A percentile compares a stretch with the other conserved stretches of the same genome.
Conservation (phyloP, 2,329 filamentous ascomycete genomes). For the Zymoseptoria pseudotritici region DNA sequence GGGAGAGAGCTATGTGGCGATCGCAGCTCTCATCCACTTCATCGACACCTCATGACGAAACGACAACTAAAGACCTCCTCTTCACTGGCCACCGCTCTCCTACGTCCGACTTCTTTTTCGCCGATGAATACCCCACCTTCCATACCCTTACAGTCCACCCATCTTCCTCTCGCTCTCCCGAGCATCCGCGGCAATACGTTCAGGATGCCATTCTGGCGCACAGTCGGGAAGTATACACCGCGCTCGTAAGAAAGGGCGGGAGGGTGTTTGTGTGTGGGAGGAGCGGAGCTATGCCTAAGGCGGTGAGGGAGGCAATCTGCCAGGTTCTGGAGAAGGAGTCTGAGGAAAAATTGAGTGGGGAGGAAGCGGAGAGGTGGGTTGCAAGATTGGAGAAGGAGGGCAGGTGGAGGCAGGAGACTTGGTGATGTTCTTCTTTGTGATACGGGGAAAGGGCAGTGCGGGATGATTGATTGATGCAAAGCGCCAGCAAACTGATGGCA, state of each 20-base stretch:
- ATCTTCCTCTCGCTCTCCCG: background rate
- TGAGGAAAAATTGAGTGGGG: constrained; percentile 32
- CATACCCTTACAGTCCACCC: background rate
- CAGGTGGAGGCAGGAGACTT: constrained; percentile 62
- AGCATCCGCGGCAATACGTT: constrained; percentile 56
- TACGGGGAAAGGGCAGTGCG: too few relatives aligned
- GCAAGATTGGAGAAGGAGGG: constrained; percentile 53
- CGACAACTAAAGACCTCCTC: constrained; percentile 44
- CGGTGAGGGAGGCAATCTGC: constrained; percentile 59
- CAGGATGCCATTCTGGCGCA: constrained; percentile 55
- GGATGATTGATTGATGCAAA: too few relatives aligned
- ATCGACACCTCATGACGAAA: background rate
- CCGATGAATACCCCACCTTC: constrained; percentile 50
- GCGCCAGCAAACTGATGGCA: too few relatives aligned
- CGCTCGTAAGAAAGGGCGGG: constrained; percentile 46
- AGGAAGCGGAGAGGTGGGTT: constrained; percentile 50
- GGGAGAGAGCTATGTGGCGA: constrained; percentile 52
- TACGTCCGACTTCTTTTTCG: constrained; percentile 72
- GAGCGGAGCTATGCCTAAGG: constrained; percentile 64
- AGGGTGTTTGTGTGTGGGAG: constrained; percentile 54
- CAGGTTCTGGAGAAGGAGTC: constrained; percentile 44
- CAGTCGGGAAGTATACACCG: constrained; percentile 40
- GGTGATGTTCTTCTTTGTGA: constrained; percentile 36
- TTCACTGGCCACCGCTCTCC: constrained; percentile 80
- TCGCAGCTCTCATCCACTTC: constrained; percentile 8